Conservation (phyloP, 371 early-diverging fungal genomes). For the Lichtheimia hyalospora region DNA sequence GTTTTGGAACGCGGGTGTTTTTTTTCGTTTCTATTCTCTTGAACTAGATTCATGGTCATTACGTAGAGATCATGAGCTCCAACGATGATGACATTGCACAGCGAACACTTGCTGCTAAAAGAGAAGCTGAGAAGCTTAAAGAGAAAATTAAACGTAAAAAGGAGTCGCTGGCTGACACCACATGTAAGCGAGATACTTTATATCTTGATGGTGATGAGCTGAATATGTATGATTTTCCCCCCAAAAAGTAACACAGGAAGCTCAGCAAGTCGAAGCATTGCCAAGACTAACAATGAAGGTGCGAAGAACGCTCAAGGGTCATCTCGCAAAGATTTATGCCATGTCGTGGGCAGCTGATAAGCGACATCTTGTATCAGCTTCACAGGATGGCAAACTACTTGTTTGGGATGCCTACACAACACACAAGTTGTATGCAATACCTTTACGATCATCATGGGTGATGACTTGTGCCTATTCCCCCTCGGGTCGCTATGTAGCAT, state of each 20-base stretch:
- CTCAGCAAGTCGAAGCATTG: conserved; percentile 69
- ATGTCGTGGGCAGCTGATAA: conserved; percentile 98
- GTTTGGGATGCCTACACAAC: conserved; percentile 98
- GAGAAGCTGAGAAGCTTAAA: conserved; percentile 95
- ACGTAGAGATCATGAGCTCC: conserved; percentile 5
- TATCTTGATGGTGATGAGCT: background rate
- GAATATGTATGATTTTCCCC: background rate
- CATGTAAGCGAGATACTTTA: conserved; percentile 64
- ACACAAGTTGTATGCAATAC: conserved; percentile 97
- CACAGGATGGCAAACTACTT: conserved; percentile 98
- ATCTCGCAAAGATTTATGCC: conserved; percentile 98
- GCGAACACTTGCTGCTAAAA: conserved; percentile 86
- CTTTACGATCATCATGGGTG: conserved; percentile 97
- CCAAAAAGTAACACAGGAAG: conserved; percentile 28
- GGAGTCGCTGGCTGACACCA: conserved; percentile 89
- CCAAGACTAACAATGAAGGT: conserved; percentile 93
- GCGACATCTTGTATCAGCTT: conserved; percentile 94
- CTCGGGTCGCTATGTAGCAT: conserved; percentile 97
- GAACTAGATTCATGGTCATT: background rate
- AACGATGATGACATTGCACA: conserved; percentile 78
- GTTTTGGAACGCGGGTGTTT: background rate
- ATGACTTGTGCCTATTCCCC: conserved; percentile 99
- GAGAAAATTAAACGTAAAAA: conserved; percentile 92
- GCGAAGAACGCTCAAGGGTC: conserved; percentile 94
- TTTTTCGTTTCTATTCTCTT: background rate